Percentiles rank a stretch among this genome's conserved stretches.
Evolutionary conservation across 2,329 filamentous ascomycete species (phyloP).

Genomic region (Zymoseptoria passerinii): DNA sequence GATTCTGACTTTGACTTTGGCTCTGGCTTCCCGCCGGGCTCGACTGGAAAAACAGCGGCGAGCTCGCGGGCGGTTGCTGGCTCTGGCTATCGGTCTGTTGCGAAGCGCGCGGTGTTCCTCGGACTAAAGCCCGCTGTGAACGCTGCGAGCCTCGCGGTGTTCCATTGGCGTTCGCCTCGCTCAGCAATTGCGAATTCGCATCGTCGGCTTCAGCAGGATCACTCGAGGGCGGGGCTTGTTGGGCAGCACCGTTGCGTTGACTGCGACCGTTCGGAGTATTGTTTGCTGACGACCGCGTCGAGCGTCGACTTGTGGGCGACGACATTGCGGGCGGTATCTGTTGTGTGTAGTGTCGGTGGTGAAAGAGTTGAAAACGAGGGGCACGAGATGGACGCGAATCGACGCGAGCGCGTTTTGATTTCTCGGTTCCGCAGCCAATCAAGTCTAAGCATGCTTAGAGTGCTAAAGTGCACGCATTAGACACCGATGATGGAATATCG

Average conservation of each 20-base stretch:
- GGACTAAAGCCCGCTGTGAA: slow-evolving; percentile 37
- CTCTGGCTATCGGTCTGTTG: slow-evolving; percentile 19
- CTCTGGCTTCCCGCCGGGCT: slow-evolving; percentile 45
- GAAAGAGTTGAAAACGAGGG: neutral
- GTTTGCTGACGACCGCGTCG: slow-evolving; percentile 44
- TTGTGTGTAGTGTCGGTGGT: slow-evolving; percentile 2
- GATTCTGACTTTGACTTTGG: slow-evolving; percentile 22
- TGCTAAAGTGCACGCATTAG: neutral
- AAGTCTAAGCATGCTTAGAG: neutral
- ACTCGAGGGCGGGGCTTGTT: slow-evolving; percentile 41
- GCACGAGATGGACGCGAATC: neutral
- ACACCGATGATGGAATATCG: neutral
- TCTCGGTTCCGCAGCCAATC: neutral
- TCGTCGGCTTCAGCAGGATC: slow-evolving; percentile 27
- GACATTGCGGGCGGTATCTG: slow-evolving; percentile 43
- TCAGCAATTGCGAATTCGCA: slow-evolving; percentile 34
- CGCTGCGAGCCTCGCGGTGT: slow-evolving; percentile 12
- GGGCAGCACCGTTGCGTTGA: slow-evolving; percentile 41
- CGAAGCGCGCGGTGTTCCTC: slow-evolving; percentile 29
- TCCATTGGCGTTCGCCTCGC: slow-evolving; percentile 34
- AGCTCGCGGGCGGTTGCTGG: slow-evolving; percentile 48
- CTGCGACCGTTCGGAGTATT: slow-evolving; percentile 41
- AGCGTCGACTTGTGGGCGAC: slow-evolving; percentile 51
- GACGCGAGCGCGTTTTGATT: slow-evolving; percentile 1
- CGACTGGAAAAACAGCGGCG: slow-evolving; percentile 69